A percentile compares a stretch with the other conserved stretches of the same genome.
These are phyloP conservation scores for Rubroboletus satanas DNA, from an alignment of 768 basidiomycete species.

Conservation along the genomic window DNA sequence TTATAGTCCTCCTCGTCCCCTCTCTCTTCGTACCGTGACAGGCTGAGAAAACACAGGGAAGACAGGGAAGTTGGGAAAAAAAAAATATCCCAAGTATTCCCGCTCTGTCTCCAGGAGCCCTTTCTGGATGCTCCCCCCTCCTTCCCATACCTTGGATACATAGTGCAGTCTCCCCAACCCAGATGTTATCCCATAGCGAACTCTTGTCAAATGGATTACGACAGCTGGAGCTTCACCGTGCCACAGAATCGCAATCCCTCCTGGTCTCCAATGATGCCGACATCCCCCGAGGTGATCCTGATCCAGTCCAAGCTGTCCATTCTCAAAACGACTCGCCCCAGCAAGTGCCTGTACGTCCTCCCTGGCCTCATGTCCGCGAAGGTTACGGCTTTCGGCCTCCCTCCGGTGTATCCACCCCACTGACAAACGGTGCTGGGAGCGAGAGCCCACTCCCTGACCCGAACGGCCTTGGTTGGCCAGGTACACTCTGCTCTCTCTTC, in stretches of 20 bases:
- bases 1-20: conserved; percentile 17
- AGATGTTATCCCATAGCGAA: conserved; percentile 34
- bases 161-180: not conserved
- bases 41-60: not conserved
- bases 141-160: not conserved
- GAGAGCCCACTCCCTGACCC: conserved; percentile 42
- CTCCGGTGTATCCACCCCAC: conserved; percentile 66
- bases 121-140: not conserved
- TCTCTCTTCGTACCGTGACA: too few relatives aligned
- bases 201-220: conserved; percentile 46
- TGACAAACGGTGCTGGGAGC: conserved; percentile 28
- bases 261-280: conserved; percentile 6
- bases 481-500: conserved; percentile 37
- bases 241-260: conserved; percentile 1
- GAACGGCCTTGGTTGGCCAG: conserved; percentile 92
- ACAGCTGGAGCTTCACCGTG: conserved; percentile 38
- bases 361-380: conserved; percentile 49
- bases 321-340: conserved; percentile 13
- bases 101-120: not conserved
- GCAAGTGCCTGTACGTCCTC: conserved; percentile 16
- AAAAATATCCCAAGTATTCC: too few relatives aligned
- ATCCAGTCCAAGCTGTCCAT: not conserved
- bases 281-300: conserved; percentile 5
- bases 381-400: conserved; percentile 78
- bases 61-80: not conserved